phyloP scores from a whole-genome alignment of 2,329 filamentous ascomycete species.

The Stemphylium vesicarium region DNA sequence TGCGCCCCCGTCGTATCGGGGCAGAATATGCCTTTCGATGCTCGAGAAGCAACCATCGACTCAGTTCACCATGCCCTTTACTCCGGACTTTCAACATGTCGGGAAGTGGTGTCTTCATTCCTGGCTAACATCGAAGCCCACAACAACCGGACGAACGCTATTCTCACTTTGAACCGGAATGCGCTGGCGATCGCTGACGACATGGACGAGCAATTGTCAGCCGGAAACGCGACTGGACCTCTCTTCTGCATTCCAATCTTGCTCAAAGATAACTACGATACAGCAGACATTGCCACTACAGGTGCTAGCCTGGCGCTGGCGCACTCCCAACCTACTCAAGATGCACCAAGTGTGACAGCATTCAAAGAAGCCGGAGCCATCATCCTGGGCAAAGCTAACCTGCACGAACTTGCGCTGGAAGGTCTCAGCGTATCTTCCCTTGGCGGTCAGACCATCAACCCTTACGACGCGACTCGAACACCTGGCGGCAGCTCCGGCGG shows the following conservation, averaged over 20 bases:
- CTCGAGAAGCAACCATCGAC: conserved; percentile 65
- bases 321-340: conserved; percentile 54
- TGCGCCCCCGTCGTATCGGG: conserved; percentile 10
- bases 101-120: conserved; percentile 61
- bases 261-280: conserved; percentile 70
- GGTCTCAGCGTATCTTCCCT: conserved; percentile 67
- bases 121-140: conserved; percentile 63
- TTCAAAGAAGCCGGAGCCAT: conserved; percentile 60
- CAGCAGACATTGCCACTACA: conserved; percentile 63
- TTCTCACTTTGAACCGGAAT: conserved; percentile 60
- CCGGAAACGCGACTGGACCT: conserved; percentile 57
- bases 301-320: conserved; percentile 61
- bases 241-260: conserved; percentile 68
- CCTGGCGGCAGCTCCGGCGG: conserved; percentile 70
- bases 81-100: conserved; percentile 60
- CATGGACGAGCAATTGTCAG: conserved; percentile 56
- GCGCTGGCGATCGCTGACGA: conserved; percentile 58
- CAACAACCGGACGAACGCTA: conserved; percentile 64
- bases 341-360: conserved; percentile 59
- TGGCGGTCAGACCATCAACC: conserved; percentile 69
- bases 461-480: conserved; percentile 69
- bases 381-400: conserved; percentile 63
- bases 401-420: conserved; percentile 70
- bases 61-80: conserved; percentile 63
- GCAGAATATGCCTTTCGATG: conserved; percentile 54